These are phyloP conservation scores for Monoraphidium neglectum DNA, from an alignment of 139 green algal genomes.

Conservation along the genomic window DNA sequence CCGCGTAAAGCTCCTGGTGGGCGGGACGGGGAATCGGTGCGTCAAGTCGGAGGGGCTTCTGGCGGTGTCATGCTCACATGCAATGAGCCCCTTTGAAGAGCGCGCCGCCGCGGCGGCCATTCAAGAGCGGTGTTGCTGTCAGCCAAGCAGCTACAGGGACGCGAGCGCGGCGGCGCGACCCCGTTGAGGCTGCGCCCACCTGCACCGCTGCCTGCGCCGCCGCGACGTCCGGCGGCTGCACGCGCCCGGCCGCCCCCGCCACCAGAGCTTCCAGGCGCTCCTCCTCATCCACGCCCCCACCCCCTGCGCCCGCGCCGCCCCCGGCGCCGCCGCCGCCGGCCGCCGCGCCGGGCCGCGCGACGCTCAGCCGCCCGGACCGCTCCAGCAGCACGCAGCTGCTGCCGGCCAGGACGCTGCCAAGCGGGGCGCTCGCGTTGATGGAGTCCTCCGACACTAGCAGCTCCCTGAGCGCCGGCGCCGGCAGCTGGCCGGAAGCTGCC, in stretches of 20 bases:
- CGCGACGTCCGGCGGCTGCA: not conserved
- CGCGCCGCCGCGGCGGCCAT: too few relatives aligned
- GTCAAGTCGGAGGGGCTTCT: too few relatives aligned
- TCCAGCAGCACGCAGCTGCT: conserved; percentile 28
- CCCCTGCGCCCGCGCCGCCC: not conserved
- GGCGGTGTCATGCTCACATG: too few relatives aligned
- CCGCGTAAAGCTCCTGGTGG: conserved; percentile 4
- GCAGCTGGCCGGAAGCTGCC: not conserved
- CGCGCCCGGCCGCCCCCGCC: conserved; percentile 3
- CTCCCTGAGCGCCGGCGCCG: conserved; percentile 21
- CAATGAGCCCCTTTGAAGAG: too few relatives aligned
- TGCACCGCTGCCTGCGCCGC: not conserved
- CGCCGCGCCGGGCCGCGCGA: not conserved
- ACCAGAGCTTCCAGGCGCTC: not conserved
- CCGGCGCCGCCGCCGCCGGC: conserved; percentile 1
- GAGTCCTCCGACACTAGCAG: conserved; percentile 15
- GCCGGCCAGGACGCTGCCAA: conserved; percentile 18
- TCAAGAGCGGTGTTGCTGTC: too few relatives aligned
- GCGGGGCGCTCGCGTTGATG: conserved; percentile 7
- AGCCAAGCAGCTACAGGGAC: too few relatives aligned
- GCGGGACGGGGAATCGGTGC: too few relatives aligned
- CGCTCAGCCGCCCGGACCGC: not conserved
- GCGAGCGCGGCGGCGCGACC: too few relatives aligned
- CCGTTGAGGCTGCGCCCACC: too few relatives aligned
- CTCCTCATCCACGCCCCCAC: not conserved